Evolutionary conservation across 352 stramenopile genomes (phyloP).

Genomic region (Pythium insidiosum): DNA sequence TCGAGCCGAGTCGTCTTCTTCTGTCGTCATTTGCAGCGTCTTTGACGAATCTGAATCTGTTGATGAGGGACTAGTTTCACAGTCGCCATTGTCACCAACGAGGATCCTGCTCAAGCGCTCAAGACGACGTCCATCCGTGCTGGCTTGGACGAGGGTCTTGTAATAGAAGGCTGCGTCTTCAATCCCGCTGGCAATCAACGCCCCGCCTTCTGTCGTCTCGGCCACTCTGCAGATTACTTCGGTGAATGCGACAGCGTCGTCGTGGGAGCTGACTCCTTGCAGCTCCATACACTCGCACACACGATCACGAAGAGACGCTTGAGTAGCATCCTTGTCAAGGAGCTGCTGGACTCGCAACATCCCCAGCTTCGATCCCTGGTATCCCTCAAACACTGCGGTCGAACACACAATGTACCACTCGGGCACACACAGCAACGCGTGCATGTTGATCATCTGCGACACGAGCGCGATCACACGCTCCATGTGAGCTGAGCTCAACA

Average conservation of each 20-base stretch:
- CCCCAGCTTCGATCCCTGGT: conserved; percentile 23
- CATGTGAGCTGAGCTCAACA: conserved; percentile 19
- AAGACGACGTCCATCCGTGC: too few relatives aligned
- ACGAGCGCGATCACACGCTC: conserved; percentile 26
- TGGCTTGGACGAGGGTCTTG: too few relatives aligned
- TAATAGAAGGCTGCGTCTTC: background rate
- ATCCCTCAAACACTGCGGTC: conserved; percentile 15
- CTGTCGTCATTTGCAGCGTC: too few relatives aligned
- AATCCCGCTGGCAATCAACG: background rate
- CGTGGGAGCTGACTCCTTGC: background rate
- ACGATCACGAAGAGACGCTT: conserved; percentile 3
- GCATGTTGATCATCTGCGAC: conserved; percentile 42
- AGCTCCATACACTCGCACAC: background rate
- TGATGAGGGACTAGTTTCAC: too few relatives aligned
- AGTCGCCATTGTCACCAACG: too few relatives aligned
- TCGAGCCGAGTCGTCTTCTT: too few relatives aligned
- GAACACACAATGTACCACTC: conserved; percentile 39
- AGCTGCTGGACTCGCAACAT: conserved; percentile 9
- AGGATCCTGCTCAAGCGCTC: too few relatives aligned
- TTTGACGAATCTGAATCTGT: too few relatives aligned
- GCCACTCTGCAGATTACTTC: background rate
- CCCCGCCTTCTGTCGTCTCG: background rate
- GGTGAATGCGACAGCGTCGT: background rate
- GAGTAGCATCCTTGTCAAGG: too few relatives aligned
- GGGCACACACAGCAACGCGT: conserved; percentile 35